Evolutionary conservation across 1,284 basidiomycete genomes (phyloP).

Genomic region (Apiotrichum gamsii): DNA sequence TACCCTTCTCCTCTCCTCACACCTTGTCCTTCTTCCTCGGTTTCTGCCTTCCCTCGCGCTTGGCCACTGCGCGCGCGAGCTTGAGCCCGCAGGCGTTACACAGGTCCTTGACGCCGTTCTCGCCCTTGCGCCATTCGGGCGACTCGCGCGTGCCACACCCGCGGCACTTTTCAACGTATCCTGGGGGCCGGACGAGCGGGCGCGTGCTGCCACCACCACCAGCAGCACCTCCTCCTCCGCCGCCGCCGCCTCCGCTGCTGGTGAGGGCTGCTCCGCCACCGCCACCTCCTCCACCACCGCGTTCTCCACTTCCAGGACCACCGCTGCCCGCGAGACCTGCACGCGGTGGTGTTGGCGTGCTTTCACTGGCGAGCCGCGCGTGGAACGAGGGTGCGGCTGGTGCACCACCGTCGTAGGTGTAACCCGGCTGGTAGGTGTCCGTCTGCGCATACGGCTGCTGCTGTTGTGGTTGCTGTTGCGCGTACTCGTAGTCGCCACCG

Average conservation of each 20-base stretch:
- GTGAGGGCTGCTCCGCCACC: too few species aligned
- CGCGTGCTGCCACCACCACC: constrained; percentile 11
- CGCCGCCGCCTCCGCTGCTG: too few species aligned
- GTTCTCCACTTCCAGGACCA: too few species aligned
- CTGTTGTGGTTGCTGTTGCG: neutral
- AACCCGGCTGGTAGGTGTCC: neutral
- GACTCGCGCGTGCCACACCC: constrained; percentile 77
- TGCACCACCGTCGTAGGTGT: neutral
- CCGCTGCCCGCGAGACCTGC: too few species aligned
- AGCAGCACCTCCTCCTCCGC: too few species aligned
- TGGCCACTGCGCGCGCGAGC: constrained; percentile 43
- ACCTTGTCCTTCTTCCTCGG: constrained; percentile 41
- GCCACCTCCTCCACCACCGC: too few species aligned
- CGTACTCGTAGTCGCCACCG: neutral
- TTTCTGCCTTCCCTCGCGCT: constrained; percentile 44
- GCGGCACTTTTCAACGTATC: constrained; percentile 66
- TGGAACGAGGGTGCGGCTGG: constrained; percentile 3
- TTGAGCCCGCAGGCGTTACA: constrained; percentile 71
- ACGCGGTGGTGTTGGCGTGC: constrained; percentile 5
- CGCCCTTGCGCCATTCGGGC: constrained; percentile 86
- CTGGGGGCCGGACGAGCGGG: constrained; percentile 53
- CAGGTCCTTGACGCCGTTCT: constrained; percentile 78
- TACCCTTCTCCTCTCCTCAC: neutral
- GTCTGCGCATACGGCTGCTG: neutral
- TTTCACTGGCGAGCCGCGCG: neutral